Conservation (phyloP, 2,329 filamentous ascomycete species). For the Alternaria novae-zelandiae region DNA sequence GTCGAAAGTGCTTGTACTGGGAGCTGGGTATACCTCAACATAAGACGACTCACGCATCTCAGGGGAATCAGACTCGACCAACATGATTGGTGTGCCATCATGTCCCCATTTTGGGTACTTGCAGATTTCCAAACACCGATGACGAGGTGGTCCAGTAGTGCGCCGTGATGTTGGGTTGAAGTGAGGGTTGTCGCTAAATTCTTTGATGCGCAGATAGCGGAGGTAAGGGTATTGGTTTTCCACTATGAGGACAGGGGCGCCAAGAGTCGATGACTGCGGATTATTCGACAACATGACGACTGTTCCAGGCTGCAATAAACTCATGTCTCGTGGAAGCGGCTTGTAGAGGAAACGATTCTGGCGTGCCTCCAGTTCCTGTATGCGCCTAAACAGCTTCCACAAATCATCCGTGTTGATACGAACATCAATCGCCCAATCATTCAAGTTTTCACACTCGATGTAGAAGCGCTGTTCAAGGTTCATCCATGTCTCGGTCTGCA, state of each 20-base stretch:
- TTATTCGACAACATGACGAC: slow-evolving; percentile 26
- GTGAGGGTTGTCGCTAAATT: slow-evolving; percentile 9
- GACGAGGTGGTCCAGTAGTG: not conserved
- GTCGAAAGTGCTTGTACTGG: not conserved
- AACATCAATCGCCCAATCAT: slow-evolving; percentile 15
- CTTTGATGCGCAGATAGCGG: slow-evolving; percentile 22
- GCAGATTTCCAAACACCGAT: slow-evolving; percentile 13
- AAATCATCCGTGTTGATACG: slow-evolving; percentile 6
- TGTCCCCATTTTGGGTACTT: slow-evolving; percentile 2
- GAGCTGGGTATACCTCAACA: slow-evolving; percentile 14
- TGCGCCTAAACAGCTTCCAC: slow-evolving; percentile 14
- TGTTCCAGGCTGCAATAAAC: slow-evolving; percentile 8
- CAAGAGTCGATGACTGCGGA: slow-evolving; percentile 13
- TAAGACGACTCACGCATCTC: slow-evolving; percentile 24
- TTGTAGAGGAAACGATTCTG: slow-evolving; percentile 35
- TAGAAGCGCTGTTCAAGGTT: slow-evolving; percentile 27
- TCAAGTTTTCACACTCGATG: slow-evolving; percentile 20
- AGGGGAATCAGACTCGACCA: slow-evolving; percentile 18
- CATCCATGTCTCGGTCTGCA: slow-evolving; percentile 20
- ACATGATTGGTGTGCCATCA: slow-evolving; percentile 19
- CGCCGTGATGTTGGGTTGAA: slow-evolving; percentile 9
- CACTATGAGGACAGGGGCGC: slow-evolving; percentile 21
- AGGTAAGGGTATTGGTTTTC: slow-evolving; percentile 19
- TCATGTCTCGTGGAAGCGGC: slow-evolving; percentile 18
- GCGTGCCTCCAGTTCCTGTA: slow-evolving; percentile 21